These are phyloP conservation scores for Cladophialophora carrionii DNA, from an alignment of 2,329 filamentous ascomycete species.

Conservation along the genomic window DNA sequence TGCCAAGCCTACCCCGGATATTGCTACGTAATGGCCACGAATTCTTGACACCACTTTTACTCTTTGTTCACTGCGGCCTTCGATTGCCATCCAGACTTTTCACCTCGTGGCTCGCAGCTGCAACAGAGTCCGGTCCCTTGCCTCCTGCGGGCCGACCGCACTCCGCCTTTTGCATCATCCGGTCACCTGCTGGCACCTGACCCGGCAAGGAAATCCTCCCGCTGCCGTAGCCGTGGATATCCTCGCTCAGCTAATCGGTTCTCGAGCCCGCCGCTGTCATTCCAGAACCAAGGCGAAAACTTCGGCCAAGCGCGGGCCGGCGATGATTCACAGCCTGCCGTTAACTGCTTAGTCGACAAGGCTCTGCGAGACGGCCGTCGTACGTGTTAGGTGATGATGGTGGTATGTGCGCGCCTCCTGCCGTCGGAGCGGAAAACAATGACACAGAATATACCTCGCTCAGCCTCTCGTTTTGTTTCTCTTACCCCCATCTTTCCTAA, in stretches of 20 bases:
- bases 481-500: constrained; percentile 38
- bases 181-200: background rate
- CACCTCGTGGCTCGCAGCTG: constrained; percentile 8
- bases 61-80: constrained; percentile 4
- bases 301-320: constrained; percentile 8
- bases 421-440: constrained; percentile 29
- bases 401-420: background rate
- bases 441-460: constrained; percentile 30
- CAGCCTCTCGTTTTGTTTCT: constrained; percentile 31
- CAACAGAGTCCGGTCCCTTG: background rate
- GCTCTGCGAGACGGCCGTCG: constrained; percentile 19
- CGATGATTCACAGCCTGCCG: constrained; percentile 34
- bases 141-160: constrained; percentile 2
- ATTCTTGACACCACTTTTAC: constrained; percentile 27
- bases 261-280: background rate
- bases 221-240: constrained; percentile 5
- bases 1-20: constrained; percentile 19
- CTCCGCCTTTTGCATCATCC: background rate
- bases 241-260: background rate
- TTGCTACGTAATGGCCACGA: constrained; percentile 30
- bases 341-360: constrained; percentile 36
- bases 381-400: constrained; percentile 28
- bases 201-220: background rate
- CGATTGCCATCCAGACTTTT: constrained; percentile 5
- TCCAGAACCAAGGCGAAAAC: constrained; percentile 15